Percentiles rank a stretch among this genome's conserved stretches.
phyloP scores from a whole-genome alignment of 495 filamentous ascomycete genomes.

The Xanthoparmelia taractica region DNA sequence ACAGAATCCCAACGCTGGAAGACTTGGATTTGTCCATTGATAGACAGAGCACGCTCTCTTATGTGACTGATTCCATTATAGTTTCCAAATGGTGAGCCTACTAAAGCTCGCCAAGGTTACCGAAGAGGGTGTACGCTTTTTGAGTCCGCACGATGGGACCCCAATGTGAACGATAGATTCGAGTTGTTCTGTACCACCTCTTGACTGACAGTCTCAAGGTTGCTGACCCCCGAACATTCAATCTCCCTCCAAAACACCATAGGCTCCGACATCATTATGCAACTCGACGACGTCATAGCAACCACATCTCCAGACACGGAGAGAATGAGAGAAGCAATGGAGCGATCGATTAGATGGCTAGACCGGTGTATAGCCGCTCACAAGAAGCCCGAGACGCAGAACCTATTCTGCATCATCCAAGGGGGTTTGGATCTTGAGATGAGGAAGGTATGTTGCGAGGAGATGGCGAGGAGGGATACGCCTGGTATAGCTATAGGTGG shows the following conservation, averaged over 20 bases:
- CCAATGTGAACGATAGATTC: slow-evolving; percentile 61
- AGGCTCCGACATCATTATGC: slow-evolving; percentile 98
- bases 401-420: slow-evolving; percentile 98
- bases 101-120: slow-evolving; percentile 90
- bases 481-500: slow-evolving; percentile 96
- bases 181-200: background rate
- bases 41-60: background rate
- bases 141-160: slow-evolving; percentile 86
- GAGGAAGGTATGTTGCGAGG: slow-evolving; percentile 70
- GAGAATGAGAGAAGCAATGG: slow-evolving; percentile 90
- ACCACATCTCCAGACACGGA: slow-evolving; percentile 83
- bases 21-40: background rate
- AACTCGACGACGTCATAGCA: slow-evolving; percentile 93
- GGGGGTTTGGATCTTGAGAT: slow-evolving; percentile 89
- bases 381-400: slow-evolving; percentile 72
- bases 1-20: slow-evolving; percentile 13
- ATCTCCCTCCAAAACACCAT: slow-evolving; percentile 95
- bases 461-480: slow-evolving; percentile 87
- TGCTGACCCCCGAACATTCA: slow-evolving; percentile 94
- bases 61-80: slow-evolving; percentile 28
- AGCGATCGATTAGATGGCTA: slow-evolving; percentile 94
- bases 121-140: slow-evolving; percentile 90
- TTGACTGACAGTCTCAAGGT: slow-evolving; percentile 36
- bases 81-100: slow-evolving; percentile 97
- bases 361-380: slow-evolving; percentile 94